Conservation (phyloP, 1,284 basidiomycete species). For the Apiotrichum montevideense region DNA sequence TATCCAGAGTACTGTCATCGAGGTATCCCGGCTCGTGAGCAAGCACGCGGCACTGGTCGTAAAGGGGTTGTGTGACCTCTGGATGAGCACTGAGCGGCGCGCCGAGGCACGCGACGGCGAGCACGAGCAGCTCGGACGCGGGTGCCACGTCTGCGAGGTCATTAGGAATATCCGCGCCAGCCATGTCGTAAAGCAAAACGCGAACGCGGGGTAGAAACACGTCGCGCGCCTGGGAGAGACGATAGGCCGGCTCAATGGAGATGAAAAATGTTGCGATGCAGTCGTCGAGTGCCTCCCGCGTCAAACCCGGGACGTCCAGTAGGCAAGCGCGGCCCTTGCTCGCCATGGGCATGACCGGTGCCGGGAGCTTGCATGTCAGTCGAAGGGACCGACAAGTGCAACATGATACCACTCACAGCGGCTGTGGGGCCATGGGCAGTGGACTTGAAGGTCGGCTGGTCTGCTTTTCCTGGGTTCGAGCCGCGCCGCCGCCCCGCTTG, state of each 20-base stretch:
- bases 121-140: conserved; percentile 1
- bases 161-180: background rate
- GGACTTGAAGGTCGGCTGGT: no score
- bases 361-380: no score
- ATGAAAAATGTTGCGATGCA: background rate
- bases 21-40: background rate
- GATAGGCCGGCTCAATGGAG: background rate
- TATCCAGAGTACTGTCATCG: background rate
- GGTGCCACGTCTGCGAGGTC: background rate
- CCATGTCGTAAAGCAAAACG: background rate
- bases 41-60: background rate
- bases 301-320: background rate
- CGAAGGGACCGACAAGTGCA: no score
- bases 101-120: background rate
- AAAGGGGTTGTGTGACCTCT: background rate
- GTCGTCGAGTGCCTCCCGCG: background rate
- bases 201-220: background rate
- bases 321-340: background rate
- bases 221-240: background rate
- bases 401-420: no score
- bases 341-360: background rate
- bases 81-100: background rate
- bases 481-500: no score
- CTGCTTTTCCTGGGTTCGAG: no score
- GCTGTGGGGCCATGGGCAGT: no score